Evolutionary conservation across 2,329 filamentous ascomycete species (phyloP), one percentile per base, ranked within the genome.

Genomic region (Exserohilum turcica): DNA sequence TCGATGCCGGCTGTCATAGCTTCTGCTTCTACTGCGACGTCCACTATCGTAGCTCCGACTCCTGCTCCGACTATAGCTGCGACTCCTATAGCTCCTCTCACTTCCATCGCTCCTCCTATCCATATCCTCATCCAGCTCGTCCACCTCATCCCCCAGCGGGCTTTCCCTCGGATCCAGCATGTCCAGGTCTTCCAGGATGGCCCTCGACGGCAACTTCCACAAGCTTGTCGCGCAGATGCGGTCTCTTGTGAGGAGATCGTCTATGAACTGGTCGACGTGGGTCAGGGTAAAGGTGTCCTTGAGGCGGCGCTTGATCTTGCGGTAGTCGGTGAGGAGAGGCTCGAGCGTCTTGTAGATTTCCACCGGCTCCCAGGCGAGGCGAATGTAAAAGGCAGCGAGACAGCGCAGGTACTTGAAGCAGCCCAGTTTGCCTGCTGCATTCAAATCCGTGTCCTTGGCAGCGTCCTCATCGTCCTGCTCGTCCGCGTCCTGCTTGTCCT

Each of bases 321-420:
- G 81, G 60, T 84, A 83, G 71, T 99, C 94, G 56, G 85, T 84
- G 44, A 99, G 78, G 52, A 90, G 86, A 24, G 91, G 91, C 78
- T 99, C 94, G 37, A 99, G 79, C 13, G 85, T 84, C 52, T 76
- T 77, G 74, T 93, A 96, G 4, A 97, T 87, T 52, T 94, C 88
- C 64, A 88, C 88, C 5, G 91, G 86, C 62, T 87, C 84, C 70
- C 93, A 88, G 15, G 94, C 96, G 65, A 99, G 78, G 10, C 94
- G 82, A n/a, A 96, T 85, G 75, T 99, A 97, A 73, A 99, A 97
- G 1, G 88, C 88, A 0, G 92, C 93, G 60, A 99, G 80, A 0
- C 91, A 92, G 52, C 92, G 86, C 48, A 99, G 79, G 75, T 99
- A 99, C 60, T 87, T 87, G 73, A 83, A 86, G 37, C 82, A 77